Conservation (phyloP, 2,329 filamentous ascomycete species). For the Fusarium devonianum region DNA sequence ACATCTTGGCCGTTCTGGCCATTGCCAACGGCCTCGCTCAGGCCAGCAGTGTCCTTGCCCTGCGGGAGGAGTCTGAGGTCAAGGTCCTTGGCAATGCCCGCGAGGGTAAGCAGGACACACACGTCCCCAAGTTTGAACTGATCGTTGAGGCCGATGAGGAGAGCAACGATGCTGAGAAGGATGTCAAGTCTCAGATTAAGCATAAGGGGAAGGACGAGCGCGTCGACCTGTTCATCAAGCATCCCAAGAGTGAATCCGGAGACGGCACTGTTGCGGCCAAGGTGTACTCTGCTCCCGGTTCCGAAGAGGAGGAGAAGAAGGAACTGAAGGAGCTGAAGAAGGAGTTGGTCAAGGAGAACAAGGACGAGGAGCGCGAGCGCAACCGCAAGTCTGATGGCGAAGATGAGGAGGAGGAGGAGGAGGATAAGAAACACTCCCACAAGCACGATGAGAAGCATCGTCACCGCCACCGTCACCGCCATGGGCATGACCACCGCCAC, state of each 20-base stretch:
- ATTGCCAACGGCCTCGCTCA: slow-evolving; percentile 34
- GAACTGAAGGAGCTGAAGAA: neutral
- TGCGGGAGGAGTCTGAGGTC: slow-evolving; percentile 9
- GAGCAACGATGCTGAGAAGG: neutral
- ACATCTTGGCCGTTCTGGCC: slow-evolving; percentile 36
- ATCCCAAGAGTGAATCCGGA: neutral
- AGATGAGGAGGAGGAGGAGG: slow-evolving; percentile 5
- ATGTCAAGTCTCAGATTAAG: slow-evolving; percentile 1
- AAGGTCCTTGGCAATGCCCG: slow-evolving; percentile 4
- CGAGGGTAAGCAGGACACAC: neutral
- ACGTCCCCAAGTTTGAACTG: slow-evolving; percentile 1
- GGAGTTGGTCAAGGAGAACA: neutral
- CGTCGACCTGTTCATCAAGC: slow-evolving; percentile 7
- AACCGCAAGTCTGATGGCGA: neutral
- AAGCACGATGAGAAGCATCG: slow-evolving; percentile 3
- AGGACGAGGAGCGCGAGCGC: neutral
- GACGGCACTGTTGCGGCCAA: neutral
- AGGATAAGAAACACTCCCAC: neutral
- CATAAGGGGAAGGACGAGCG: slow-evolving; percentile 10
- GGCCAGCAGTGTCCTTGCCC: slow-evolving; percentile 21
- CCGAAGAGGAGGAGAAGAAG: slow-evolving; percentile 8
- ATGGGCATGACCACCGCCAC: slow-evolving; percentile 2
- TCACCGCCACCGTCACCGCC: slow-evolving; percentile 1
- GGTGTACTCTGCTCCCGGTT: neutral
- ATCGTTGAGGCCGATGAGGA: neutral